A percentile compares a stretch with the other conserved stretches of the same genome.
phyloP scores from a whole-genome alignment of 768 basidiomycete species.

The Amanita jacksonii region DNA sequence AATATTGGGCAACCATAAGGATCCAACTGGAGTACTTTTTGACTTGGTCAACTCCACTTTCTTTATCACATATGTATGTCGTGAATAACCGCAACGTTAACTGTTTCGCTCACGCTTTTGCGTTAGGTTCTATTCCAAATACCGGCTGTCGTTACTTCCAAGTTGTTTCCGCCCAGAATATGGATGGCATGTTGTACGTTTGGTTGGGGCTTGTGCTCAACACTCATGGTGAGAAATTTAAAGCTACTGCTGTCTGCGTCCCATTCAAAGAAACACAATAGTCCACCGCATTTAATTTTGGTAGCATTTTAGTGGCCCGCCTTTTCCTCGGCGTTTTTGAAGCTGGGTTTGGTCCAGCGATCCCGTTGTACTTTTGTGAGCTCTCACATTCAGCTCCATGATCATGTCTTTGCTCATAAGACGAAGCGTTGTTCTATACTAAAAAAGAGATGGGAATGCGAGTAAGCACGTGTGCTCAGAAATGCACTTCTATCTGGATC shows the following conservation, averaged over 20 bases:
- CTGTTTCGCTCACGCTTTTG: background rate
- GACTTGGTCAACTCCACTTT: conserved; percentile 74
- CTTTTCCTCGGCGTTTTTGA: conserved; percentile 69
- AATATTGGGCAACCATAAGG: conserved; percentile 42
- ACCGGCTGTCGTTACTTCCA: conserved; percentile 56
- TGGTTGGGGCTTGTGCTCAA: conserved; percentile 72
- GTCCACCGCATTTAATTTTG: conserved; percentile 54
- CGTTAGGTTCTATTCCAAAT: conserved; percentile 58
- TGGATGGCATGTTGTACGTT: conserved; percentile 60
- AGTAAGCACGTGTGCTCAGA: conserved; percentile 21
- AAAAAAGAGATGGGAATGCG: conserved; percentile 64
- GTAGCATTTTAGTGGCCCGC: conserved; percentile 47
- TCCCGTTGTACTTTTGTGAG: conserved; percentile 73
- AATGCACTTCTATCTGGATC: background rate
- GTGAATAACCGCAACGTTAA: conserved; percentile 13
- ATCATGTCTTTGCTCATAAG: background rate
- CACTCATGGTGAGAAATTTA: conserved; percentile 46
- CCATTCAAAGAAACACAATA: conserved; percentile 15
- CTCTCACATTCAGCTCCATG: conserved; percentile 1
- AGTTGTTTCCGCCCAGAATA: conserved; percentile 55
- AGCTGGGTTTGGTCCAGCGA: conserved; percentile 67
- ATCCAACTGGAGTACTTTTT: conserved; percentile 58
- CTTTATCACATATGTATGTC: conserved; percentile 66
- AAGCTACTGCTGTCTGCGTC: background rate
- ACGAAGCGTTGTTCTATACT: conserved; percentile 67